phyloP scores from a whole-genome alignment of 257 asterid genomes.

The Dorcoceras hygrometricum region DNA sequence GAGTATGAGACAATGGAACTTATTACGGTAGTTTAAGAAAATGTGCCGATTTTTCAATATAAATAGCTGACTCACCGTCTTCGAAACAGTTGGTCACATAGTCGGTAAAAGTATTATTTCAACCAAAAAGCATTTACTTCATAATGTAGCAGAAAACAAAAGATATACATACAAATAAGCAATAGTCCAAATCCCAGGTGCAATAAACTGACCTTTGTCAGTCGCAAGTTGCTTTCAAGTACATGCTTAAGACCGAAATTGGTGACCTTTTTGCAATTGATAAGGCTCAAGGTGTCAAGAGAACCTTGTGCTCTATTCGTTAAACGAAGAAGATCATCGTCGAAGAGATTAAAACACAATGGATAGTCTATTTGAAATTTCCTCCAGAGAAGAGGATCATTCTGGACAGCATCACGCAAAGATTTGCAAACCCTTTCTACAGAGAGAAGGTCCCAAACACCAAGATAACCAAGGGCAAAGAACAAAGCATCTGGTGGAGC shows the following conservation, averaged over 20 bases:
- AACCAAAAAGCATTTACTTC: too few species aligned
- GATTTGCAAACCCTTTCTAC: conserved; percentile 73
- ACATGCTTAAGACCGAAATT: conserved; percentile 48
- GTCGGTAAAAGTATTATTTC: not conserved
- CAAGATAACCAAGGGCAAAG: conserved; percentile 56
- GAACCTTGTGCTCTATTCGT: conserved; percentile 66
- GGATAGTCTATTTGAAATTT: conserved; percentile 44
- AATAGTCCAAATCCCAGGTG: not conserved
- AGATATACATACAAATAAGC: not conserved
- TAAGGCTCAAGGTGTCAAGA: conserved; percentile 58
- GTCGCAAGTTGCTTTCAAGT: conserved; percentile 48
- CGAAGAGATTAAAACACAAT: conserved; percentile 37
- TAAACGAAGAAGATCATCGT: conserved; percentile 55
- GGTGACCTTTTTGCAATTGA: conserved; percentile 49
- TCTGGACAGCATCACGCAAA: conserved; percentile 51
- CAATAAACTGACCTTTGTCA: conserved; percentile 54
- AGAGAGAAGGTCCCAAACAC: conserved; percentile 57
- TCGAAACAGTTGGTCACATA: not conserved
- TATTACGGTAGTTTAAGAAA: not conserved
- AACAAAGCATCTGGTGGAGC: conserved; percentile 51
- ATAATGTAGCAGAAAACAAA: not conserved
- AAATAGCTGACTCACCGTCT: not conserved
- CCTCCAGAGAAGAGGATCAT: conserved; percentile 73
- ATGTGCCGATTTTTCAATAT: too few species aligned
- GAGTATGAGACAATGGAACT: not conserved